phyloP scores from a whole-genome alignment of 345 rosid genomes.

The Corchorus olitorius region DNA sequence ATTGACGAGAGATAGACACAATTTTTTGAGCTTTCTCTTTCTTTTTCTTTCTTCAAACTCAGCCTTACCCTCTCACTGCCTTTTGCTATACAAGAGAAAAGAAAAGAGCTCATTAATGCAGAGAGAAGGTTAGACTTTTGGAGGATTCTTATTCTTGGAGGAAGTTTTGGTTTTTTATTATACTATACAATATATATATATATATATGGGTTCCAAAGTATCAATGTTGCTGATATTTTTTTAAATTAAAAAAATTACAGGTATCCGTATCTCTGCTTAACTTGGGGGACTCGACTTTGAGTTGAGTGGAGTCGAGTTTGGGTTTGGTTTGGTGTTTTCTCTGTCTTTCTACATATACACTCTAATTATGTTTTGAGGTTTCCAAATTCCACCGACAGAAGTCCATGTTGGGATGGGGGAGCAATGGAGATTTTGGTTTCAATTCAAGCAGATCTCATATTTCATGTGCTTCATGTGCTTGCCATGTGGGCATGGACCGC shows the following conservation, averaged over 20 bases:
- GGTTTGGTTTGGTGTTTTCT: background rate
- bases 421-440: background rate
- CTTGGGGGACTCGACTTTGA: background rate
- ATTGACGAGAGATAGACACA: slow-evolving; percentile 46
- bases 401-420: background rate
- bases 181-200: no score
- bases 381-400: background rate
- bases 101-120: background rate
- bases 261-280: no score
- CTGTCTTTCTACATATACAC: background rate
- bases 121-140: background rate
- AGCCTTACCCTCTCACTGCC: background rate
- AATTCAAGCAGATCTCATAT: background rate
- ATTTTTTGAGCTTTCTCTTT: background rate
- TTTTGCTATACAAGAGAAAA: background rate
- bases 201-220: background rate
- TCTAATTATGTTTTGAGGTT: no score
- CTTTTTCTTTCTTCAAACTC: background rate
- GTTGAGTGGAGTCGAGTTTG: background rate
- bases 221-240: background rate
- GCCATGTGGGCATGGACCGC: slow-evolving; percentile 2
- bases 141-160: background rate
- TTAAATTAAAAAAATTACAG: no score
- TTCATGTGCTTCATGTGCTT: slow-evolving; percentile 3
- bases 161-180: background rate